Evolutionary conservation across 148 eudicot species (phyloP).

Genomic region (Rhododendron griersonianum): DNA sequence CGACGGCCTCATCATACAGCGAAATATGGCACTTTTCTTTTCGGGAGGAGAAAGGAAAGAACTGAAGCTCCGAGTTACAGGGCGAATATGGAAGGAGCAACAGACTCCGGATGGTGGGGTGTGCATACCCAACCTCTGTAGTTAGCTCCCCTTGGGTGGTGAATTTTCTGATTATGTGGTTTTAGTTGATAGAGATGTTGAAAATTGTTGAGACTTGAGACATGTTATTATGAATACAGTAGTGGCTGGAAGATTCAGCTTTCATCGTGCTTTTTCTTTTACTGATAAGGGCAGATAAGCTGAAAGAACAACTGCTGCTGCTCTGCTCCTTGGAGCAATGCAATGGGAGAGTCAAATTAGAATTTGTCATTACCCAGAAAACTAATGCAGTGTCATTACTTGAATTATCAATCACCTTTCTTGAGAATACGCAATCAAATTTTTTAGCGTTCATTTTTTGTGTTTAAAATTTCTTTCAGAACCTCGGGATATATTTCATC

Average conservation of each 20-base stretch:
- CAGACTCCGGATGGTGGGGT: constrained; percentile 25
- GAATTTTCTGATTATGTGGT: constrained; percentile 9
- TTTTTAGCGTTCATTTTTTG: background rate
- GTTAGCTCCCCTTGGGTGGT: background rate
- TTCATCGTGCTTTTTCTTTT: background rate
- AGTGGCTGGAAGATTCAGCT: constrained; percentile 5
- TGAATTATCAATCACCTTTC: background rate
- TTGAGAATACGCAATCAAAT: background rate
- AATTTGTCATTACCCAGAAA: background rate
- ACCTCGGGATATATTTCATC: background rate
- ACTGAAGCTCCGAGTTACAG: constrained; percentile 38
- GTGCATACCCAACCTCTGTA: constrained; percentile 35
- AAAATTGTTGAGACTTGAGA: constrained; percentile 2
- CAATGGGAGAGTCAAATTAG: background rate
- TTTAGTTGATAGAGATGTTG: constrained; percentile 8
- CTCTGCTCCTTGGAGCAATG: background rate
- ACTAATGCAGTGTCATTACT: background rate
- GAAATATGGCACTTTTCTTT: constrained; percentile 43
- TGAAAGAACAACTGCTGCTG: background rate
- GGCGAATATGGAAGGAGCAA: constrained; percentile 43
- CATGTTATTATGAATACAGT: background rate
- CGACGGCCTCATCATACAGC: constrained; percentile 52
- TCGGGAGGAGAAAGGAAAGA: constrained; percentile 40
- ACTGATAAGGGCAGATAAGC: background rate
- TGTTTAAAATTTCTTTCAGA: background rate